Percentiles rank a stretch among this genome's conserved stretches.
Conservation (phyloP, 768 basidiomycete species). For the Mycena venus region DNA sequence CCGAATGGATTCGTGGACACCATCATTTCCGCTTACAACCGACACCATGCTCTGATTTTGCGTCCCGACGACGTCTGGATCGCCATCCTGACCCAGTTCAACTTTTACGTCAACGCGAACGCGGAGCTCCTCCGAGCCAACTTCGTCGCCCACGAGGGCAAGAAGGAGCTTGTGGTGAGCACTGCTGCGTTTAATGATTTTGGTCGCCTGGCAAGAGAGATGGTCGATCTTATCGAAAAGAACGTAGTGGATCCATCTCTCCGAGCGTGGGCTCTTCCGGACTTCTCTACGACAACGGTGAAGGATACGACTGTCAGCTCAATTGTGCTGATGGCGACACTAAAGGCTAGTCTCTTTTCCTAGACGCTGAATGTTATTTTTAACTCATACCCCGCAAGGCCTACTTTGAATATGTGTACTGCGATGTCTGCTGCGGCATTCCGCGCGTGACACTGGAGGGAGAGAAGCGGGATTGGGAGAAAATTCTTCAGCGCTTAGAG, state of each 20-base stretch:
- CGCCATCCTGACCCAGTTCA: constrained; percentile 43
- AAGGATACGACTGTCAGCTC: constrained; percentile 53
- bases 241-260: constrained; percentile 36
- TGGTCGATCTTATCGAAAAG: not conserved
- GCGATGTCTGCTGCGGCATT: too few relatives aligned
- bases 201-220: constrained; percentile 34
- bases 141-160: constrained; percentile 44
- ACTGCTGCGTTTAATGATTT: constrained; percentile 34
- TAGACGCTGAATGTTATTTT: too few relatives aligned
- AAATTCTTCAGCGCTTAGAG: constrained; percentile 50
- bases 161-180: constrained; percentile 30
- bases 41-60: constrained; percentile 46
- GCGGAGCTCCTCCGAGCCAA: constrained; percentile 45
- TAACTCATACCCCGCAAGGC: too few relatives aligned
- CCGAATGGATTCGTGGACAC: constrained; percentile 40
- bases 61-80: constrained; percentile 59
- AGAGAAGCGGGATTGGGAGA: constrained; percentile 52
- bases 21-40: constrained; percentile 39
- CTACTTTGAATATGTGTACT: too few relatives aligned
- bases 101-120: constrained; percentile 54
- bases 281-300: constrained; percentile 59
- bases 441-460: constrained; percentile 59
- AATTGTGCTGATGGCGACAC: constrained; percentile 57
- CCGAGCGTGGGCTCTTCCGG: constrained; percentile 55
- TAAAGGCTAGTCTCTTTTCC: constrained; percentile 38